A percentile compares a stretch with the other conserved stretches of the same genome.
Evolutionary conservation across 345 rosid genomes (phyloP).

Genomic region (Microcos paniculata): DNA sequence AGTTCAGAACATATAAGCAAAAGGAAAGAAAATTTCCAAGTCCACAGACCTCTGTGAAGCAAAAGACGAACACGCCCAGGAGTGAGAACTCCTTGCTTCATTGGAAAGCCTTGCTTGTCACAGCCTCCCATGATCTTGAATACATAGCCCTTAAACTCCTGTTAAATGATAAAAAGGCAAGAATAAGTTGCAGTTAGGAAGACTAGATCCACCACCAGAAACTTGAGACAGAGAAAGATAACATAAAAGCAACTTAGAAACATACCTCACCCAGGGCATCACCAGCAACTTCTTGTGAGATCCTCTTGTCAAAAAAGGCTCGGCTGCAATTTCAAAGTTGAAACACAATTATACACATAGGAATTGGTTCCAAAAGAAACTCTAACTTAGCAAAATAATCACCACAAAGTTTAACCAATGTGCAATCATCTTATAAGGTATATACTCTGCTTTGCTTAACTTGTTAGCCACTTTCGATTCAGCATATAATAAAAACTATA

Average conservation of each 20-base stretch:
- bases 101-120: constrained; percentile 90
- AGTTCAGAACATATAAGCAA: not conserved
- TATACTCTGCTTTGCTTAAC: not conserved
- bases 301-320: constrained; percentile 78
- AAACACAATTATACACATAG: too few relatives aligned
- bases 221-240: not conserved
- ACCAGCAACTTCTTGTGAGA: constrained; percentile 82
- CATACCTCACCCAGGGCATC: constrained; percentile 80
- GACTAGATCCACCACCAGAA: not conserved
- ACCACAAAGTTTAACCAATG: not conserved
- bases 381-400: not conserved
- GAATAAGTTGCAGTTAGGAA: not conserved
- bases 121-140: constrained; percentile 93
- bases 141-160: constrained; percentile 87
- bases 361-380: not conserved
- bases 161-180: not conserved
- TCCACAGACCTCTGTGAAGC: constrained; percentile 62
- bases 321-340: constrained; percentile 43
- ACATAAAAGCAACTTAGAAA: not conserved
- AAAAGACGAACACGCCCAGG: constrained; percentile 83
- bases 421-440: not conserved
- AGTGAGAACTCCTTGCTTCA: constrained; percentile 89
- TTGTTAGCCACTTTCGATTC: not conserved
- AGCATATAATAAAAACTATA: not conserved
- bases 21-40: not conserved